A percentile compares a stretch with the other conserved stretches of the same genome.
phyloP scores from a whole-genome alignment of 352 stramenopile species.

The Phytophthora brassicae region DNA sequence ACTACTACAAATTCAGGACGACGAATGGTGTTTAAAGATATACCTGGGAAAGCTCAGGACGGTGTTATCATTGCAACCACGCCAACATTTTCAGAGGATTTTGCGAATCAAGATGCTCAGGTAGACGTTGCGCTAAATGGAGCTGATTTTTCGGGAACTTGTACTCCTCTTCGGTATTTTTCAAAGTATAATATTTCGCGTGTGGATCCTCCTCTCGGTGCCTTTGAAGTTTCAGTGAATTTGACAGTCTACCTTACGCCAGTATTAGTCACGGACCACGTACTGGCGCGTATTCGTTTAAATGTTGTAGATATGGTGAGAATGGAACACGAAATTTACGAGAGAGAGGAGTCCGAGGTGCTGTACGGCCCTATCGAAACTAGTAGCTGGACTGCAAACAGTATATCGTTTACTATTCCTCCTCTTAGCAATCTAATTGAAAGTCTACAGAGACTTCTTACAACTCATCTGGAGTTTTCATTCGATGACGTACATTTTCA shows the following conservation, averaged over 20 bases:
- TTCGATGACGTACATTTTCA: constrained; percentile 61
- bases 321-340: background rate
- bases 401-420: constrained; percentile 48
- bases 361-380: constrained; percentile 47
- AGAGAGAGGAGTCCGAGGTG: constrained; percentile 7
- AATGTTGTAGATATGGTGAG: background rate
- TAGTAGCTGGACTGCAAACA: constrained; percentile 36
- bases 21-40: constrained; percentile 35
- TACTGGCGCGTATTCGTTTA: constrained; percentile 51
- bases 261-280: constrained; percentile 45
- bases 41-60: constrained; percentile 39
- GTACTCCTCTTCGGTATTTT: constrained; percentile 56
- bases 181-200: constrained; percentile 45
- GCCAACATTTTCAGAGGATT: constrained; percentile 52
- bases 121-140: constrained; percentile 72
- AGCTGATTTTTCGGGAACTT: constrained; percentile 61
- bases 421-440: constrained; percentile 36
- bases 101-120: constrained; percentile 41
- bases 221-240: constrained; percentile 58
- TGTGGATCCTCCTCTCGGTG: constrained; percentile 50
- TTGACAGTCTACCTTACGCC: constrained; percentile 45
- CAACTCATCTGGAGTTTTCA: constrained; percentile 46
- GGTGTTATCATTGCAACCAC: constrained; percentile 55
- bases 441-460: constrained; percentile 35
- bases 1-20: constrained; percentile 19